Conservation (phyloP, 768 basidiomycete genomes). For the Saitozyma podzolica region DNA sequence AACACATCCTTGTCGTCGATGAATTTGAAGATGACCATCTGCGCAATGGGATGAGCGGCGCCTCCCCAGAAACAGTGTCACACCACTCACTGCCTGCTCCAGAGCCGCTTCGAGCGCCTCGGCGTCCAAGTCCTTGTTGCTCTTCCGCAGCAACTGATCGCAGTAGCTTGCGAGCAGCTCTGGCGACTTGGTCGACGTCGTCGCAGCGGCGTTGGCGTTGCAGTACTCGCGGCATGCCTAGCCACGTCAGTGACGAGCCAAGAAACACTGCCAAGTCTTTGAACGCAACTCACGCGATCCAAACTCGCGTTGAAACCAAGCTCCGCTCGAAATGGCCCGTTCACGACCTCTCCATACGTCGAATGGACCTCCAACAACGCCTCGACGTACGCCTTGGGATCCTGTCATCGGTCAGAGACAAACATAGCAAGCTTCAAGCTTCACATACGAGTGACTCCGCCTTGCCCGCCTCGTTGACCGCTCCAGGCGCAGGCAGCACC, state of each 20-base stretch:
- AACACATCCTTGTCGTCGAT: constrained; percentile 99
- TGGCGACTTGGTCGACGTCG: constrained; percentile 74
- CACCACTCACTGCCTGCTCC: constrained; percentile 73
- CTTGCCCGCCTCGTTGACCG: constrained; percentile 56
- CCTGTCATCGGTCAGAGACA: constrained; percentile 50
- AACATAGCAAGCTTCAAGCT: not conserved
- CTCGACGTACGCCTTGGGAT: constrained; percentile 93
- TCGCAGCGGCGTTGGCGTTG: constrained; percentile 84
- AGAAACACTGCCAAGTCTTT: not conserved
- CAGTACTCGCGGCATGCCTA: constrained; percentile 92
- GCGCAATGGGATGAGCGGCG: constrained; percentile 7
- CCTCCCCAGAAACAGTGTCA: not conserved
- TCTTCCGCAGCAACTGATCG: constrained; percentile 85
- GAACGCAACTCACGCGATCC: constrained; percentile 58
- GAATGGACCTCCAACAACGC: constrained; percentile 85
- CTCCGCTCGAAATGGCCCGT: constrained; percentile 85
- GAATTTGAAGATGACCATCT: constrained; percentile 99
- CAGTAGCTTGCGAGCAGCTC: constrained; percentile 90
- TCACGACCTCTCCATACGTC: constrained; percentile 86
- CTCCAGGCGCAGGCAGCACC: constrained; percentile 55
- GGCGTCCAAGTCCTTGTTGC: constrained; percentile 91
- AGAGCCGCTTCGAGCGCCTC: constrained; percentile 85
- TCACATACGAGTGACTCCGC: constrained; percentile 60
- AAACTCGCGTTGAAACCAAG: constrained; percentile 89
- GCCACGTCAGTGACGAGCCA: constrained; percentile 2